Evolutionary conservation across 495 filamentous ascomycete species (phyloP).

Genomic region (Aspergillus kassunensis): DNA sequence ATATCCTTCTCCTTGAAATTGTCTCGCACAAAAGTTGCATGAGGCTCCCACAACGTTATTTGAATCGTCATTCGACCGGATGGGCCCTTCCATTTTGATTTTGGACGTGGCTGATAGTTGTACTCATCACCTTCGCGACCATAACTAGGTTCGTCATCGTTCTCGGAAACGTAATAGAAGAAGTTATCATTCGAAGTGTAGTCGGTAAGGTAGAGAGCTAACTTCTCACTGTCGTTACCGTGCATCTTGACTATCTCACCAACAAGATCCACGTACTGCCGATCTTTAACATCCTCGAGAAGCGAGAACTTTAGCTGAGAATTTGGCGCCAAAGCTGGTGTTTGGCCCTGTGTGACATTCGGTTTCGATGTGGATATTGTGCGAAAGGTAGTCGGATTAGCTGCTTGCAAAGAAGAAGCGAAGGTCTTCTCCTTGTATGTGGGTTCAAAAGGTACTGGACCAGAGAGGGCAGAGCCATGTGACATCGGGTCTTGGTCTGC

Average conservation of each 20-base stretch:
- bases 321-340: slow-evolving; percentile 5
- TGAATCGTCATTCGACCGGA: slow-evolving; percentile 70
- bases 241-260: slow-evolving; percentile 72
- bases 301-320: slow-evolving; percentile 53
- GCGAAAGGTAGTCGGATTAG: slow-evolving; percentile 11
- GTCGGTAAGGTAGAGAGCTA: slow-evolving; percentile 76
- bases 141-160: slow-evolving; percentile 19
- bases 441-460: slow-evolving; percentile 30
- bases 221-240: slow-evolving; percentile 39
- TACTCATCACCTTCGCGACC: slow-evolving; percentile 47
- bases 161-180: slow-evolving; percentile 49
- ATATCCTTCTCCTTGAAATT: slow-evolving; percentile 56
- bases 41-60: slow-evolving; percentile 66
- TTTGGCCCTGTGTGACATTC: slow-evolving; percentile 15
- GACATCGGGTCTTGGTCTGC: slow-evolving; percentile 23
- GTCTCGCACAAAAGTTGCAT: slow-evolving; percentile 54
- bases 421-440: slow-evolving; percentile 25
- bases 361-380: slow-evolving; percentile 1
- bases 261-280: slow-evolving; percentile 63
- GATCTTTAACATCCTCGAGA: slow-evolving; percentile 57
- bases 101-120: slow-evolving; percentile 35
- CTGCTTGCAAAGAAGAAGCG: slow-evolving; percentile 29
- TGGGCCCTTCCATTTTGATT: slow-evolving; percentile 68
- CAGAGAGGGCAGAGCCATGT: slow-evolving; percentile 23
- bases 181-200: slow-evolving; percentile 70